Conservation (phyloP, 441 rosid species). For the Erysimum cheiri region DNA sequence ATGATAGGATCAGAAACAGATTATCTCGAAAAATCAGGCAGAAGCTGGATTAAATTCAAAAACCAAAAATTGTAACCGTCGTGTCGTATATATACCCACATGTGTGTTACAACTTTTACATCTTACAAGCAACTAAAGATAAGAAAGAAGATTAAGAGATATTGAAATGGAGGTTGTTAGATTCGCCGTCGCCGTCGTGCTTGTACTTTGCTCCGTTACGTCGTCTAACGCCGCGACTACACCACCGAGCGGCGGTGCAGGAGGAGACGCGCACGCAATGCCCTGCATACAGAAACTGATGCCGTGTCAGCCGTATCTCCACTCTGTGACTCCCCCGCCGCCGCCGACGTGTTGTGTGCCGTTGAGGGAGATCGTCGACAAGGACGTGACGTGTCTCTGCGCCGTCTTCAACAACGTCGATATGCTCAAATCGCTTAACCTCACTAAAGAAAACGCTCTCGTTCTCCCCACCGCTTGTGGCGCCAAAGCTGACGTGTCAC, state of each 20-base stretch:
- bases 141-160: not conserved
- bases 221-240: conserved; percentile 55
- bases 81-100: conserved; percentile 12
- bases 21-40: conserved; percentile 25
- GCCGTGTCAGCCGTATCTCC: conserved; percentile 58
- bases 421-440: conserved; percentile 48
- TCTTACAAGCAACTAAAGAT: conserved; percentile 5
- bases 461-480: conserved; percentile 62
- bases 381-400: conserved; percentile 59
- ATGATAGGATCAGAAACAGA: conserved; percentile 28
- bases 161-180: conserved; percentile 24
- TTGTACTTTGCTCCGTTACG: conserved; percentile 10
- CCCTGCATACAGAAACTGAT: conserved; percentile 53
- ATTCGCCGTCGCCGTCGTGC: conserved; percentile 22
- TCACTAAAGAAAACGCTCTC: conserved; percentile 54
- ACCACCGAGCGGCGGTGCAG: conserved; percentile 28
- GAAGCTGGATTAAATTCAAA: not conserved
- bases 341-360: conserved; percentile 58
- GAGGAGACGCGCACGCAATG: conserved; percentile 38
- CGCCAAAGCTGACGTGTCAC: conserved; percentile 48
- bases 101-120: conserved; percentile 12
- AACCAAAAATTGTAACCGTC: not conserved
- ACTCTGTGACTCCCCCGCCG: conserved; percentile 35
- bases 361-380: conserved; percentile 41
- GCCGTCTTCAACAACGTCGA: conserved; percentile 44